These are phyloP conservation scores for Fonsecaea pedrosoi DNA, from an alignment of 2,329 filamentous ascomycete genomes.

Conservation along the genomic window DNA sequence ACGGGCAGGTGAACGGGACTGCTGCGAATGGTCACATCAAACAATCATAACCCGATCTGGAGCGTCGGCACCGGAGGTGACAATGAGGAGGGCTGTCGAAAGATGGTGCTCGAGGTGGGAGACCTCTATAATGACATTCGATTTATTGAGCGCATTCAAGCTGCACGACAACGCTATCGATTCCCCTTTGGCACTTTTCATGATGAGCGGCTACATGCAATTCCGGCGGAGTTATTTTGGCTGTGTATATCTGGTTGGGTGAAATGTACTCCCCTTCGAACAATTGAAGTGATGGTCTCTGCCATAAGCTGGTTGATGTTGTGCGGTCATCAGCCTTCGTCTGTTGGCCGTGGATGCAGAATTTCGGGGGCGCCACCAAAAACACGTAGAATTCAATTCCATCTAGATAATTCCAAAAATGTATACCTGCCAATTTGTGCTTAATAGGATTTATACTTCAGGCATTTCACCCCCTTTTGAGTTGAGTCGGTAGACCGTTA, in stretches of 20 bases:
- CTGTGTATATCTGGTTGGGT: conserved; percentile 2
- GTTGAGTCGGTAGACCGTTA: not conserved
- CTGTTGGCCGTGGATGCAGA: not conserved
- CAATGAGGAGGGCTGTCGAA: not conserved
- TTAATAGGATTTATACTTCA: not conserved
- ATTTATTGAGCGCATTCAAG: conserved; percentile 10
- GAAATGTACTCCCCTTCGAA: not conserved
- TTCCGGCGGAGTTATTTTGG: conserved; percentile 6
- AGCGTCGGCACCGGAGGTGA: not conserved
- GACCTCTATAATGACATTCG: conserved; percentile 5
- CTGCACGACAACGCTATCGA: not conserved
- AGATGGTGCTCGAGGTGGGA: not conserved
- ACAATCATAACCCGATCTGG: conserved; percentile 29
- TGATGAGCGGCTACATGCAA: conserved; percentile 4
- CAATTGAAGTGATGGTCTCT: not conserved
- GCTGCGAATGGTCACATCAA: conserved; percentile 39
- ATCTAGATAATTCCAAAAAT: not conserved
- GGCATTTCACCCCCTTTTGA: not conserved
- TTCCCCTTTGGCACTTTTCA: conserved; percentile 3
- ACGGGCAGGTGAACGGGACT: conserved; percentile 38
- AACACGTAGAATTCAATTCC: not conserved
- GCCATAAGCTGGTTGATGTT: not conserved
- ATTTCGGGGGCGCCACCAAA: not conserved
- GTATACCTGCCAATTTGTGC: not conserved
- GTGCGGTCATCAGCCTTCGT: not conserved